These are phyloP conservation scores for Alternaria sp. DNA, from an alignment of 2,329 filamentous ascomycete species.

Conservation along the genomic window DNA sequence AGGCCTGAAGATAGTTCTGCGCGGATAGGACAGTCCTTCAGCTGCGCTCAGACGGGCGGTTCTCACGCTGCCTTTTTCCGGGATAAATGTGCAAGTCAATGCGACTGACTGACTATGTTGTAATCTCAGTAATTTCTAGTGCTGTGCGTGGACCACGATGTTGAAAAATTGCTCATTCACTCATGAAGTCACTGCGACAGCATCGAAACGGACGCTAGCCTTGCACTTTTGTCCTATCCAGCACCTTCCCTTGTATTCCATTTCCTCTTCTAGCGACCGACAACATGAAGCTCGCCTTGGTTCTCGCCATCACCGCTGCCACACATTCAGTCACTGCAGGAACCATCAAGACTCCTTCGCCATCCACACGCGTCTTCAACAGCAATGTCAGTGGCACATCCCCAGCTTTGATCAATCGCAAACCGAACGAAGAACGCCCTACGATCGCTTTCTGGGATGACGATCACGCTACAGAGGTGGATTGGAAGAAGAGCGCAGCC, in stretches of 20 bases:
- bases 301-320: neutral
- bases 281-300: neutral
- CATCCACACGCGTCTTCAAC: neutral
- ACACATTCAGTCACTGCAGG: neutral
- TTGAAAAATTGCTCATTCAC: neutral
- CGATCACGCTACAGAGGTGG: slow-evolving; percentile 16
- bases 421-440: neutral
- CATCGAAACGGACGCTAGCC: neutral
- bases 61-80: too few species aligned
- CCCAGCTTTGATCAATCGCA: neutral
- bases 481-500: slow-evolving; percentile 16
- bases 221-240: neutral
- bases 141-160: neutral
- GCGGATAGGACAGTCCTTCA: too few species aligned
- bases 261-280: neutral
- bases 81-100: neutral
- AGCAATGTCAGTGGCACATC: neutral
- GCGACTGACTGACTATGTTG: too few species aligned
- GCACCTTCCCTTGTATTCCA: neutral
- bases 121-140: too few species aligned
- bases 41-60: too few species aligned
- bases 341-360: neutral
- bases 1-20: too few species aligned
- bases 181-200: neutral
- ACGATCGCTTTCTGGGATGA: slow-evolving; percentile 18